Evolutionary conservation across 768 basidiomycete species (phyloP), one percentile per base, ranked within the genome.

Genomic region (Phaeolepiota aurea): DNA sequence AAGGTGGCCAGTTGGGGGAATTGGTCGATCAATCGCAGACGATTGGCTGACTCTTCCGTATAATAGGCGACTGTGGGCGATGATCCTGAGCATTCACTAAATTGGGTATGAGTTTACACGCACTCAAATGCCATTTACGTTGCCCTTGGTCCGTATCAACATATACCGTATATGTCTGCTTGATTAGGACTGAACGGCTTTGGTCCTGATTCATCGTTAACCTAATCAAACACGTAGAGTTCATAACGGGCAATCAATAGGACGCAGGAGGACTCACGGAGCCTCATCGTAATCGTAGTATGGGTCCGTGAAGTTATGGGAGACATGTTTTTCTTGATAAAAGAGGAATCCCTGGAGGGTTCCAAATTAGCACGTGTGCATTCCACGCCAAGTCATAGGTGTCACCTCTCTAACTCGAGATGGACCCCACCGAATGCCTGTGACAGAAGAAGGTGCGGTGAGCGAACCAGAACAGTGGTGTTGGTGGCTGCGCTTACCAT

Each of bases 81-180:
- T 44, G 41, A 41, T 36, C 37, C 31, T 21, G 5, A 65, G 59
- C 36, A 57, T 56, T 14, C 9, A 15, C 25, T 31, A 20, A 38
- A 40, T 34, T 28, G 41, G n/a, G 32, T 14, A 39, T 7, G 15
- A 25, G 14, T n/a, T 15, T 30, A 35, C 20, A 58, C 78, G 44
- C 53, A 85, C 85, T 87, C 13, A 88, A 66, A 53, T 88, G 85
- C 85, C 85, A 87, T 55, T 88, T 88, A 44, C 79, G 71, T 51
- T 77, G 75, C 23, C 83, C 84, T 32, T 67, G 66, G 30, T 72
- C 57, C 12, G 77, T 81, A 39, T 84, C 76, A 41, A 86, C 82
- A 47, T 72, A 82, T 12, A 85, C 84, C 3, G 83, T 86, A 50
- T 87, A 88, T 0, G 85, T 87, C 57, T 88, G 85, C 55, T 87